phyloP scores from a whole-genome alignment of 169 alveolate genomes.

The Theileria parva region DNA sequence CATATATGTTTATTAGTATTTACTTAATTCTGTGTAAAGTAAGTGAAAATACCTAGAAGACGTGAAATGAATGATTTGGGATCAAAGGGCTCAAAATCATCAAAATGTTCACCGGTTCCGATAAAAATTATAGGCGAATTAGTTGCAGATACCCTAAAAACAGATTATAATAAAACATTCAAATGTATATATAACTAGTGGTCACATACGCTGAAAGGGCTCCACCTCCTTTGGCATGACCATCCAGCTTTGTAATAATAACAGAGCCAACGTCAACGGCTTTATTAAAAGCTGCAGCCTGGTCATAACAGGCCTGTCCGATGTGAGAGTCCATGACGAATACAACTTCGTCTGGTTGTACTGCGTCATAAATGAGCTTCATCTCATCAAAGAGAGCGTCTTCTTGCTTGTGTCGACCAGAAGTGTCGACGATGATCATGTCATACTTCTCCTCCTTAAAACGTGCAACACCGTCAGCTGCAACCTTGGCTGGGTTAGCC shows the following conservation, averaged over 20 bases:
- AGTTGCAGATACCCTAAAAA: conserved; percentile 87
- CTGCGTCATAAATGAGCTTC: conserved; percentile 94
- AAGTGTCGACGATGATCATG: conserved; percentile 98
- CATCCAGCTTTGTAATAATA: conserved; percentile 99
- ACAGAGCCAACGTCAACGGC: conserved; percentile 98
- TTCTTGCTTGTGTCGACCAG: conserved; percentile 99
- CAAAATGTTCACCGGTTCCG: conserved; percentile 99
- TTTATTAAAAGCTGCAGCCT: conserved; percentile 96
- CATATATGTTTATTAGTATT: not conserved
- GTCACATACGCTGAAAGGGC: conserved; percentile 93
- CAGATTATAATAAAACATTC: conserved; percentile 42
- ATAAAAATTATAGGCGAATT: conserved; percentile 90
- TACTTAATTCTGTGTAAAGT: not conserved
- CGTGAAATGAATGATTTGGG: conserved; percentile 96
- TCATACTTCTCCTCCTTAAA: conserved; percentile 94
- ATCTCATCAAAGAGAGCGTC: conserved; percentile 97
- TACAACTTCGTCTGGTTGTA: conserved; percentile 94
- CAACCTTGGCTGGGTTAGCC: conserved; percentile 98
- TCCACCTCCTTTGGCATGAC: conserved; percentile 99
- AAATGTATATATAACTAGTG: not conserved
- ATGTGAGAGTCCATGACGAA: conserved; percentile 98
- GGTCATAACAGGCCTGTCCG: conserved; percentile 99
- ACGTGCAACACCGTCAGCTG: conserved; percentile 96
- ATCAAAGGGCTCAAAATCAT: conserved; percentile 96
- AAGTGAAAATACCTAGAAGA: conserved; percentile 77